Evolutionary conservation across 441 rosid genomes (phyloP), one percentile per base, ranked within the genome.

Genomic region (Adansonia grandidieri): DNA sequence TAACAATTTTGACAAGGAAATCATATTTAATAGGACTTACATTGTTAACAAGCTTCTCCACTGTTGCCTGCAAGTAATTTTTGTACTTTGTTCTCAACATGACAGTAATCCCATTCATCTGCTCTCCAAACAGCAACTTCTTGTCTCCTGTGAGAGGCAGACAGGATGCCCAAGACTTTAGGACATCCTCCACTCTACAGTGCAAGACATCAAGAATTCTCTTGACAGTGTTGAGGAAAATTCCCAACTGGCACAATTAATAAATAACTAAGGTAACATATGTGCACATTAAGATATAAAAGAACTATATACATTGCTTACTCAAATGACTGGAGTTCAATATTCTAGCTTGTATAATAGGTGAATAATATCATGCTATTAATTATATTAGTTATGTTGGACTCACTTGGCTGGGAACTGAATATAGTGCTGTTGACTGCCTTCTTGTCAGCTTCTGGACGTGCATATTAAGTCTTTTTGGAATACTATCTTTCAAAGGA

Each of bases 401-500:
- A 81, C 92, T 89, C 73, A 91, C 99, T 87, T 94, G 99, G 81
- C 77, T 85, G 47, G 98, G 99, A 81, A 88, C 91, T 6, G 87
- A 87, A 83, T 96, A 96, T 20, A 88, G 89, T 67, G 94, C 71
- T 61, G 87, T 80, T 15, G 98, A 93, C 74, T 94, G 99, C 81
- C 98, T 89, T 86, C 98, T 88, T 58, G 98, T 91, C 73, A 96
- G 87, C 83, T 96, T 96, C 80, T 96, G 99, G 1, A 96, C 99
- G 9, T 96, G 99, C 95, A 91, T 90, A 83, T 93, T 93, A 64
- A 96, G 89, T 82, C 95, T 90, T 86, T 93, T 94, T 2, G 88
- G 94, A 72, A 94, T 94, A 82, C 93, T 91, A 77, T 94, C 97
- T 87, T 89, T 96, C 79, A 96, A 80, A 68, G 98, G 98, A 81